These are phyloP conservation scores for Aspergillus brunneoviolaceus DNA, from an alignment of 2,329 filamentous ascomycete genomes.

Conservation along the genomic window DNA sequence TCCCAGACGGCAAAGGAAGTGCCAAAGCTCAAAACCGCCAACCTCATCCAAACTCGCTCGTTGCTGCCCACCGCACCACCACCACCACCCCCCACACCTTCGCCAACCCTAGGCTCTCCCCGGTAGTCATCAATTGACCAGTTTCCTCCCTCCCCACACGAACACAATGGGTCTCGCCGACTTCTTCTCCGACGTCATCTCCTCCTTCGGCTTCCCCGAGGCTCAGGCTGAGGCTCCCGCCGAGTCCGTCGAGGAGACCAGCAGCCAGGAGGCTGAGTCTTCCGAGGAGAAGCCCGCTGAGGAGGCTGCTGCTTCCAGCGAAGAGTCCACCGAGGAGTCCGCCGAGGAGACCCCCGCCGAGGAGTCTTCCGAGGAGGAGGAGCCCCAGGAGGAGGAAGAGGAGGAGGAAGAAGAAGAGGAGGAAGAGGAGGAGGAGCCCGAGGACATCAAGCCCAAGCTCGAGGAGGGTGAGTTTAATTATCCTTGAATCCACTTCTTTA, in stretches of 20 bases:
- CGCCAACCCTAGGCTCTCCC: constrained; percentile 23
- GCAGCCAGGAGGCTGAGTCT: constrained; percentile 41
- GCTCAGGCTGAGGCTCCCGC: constrained; percentile 61
- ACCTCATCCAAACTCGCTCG: constrained; percentile 34
- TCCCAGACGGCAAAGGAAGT: constrained; percentile 31
- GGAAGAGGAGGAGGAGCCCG: constrained; percentile 77
- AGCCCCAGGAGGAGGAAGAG: constrained; percentile 58
- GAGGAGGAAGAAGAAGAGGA: constrained; percentile 74
- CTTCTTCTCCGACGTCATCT: constrained; percentile 64
- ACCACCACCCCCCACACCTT: constrained; percentile 1
- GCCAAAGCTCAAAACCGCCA: constrained; percentile 37
- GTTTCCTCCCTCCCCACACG: constrained; percentile 29
- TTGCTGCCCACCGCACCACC: constrained; percentile 23
- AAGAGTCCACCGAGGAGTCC: constrained; percentile 53
- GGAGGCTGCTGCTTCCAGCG: constrained; percentile 50
- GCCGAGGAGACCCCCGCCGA: constrained; percentile 47
- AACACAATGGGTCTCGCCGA: constrained; percentile 62
- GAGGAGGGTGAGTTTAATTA: constrained; percentile 76
- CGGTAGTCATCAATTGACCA: constrained; percentile 34
- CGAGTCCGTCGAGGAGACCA: constrained; percentile 52
- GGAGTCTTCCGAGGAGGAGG: constrained; percentile 52
- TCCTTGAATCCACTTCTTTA: neutral
- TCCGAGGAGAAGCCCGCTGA: constrained; percentile 39
- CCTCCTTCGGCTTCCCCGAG: constrained; percentile 62
- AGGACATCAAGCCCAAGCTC: constrained; percentile 82